Evolutionary conservation across 2,329 filamentous ascomycete species (phyloP).

Genomic region (Fusarium sp.): DNA sequence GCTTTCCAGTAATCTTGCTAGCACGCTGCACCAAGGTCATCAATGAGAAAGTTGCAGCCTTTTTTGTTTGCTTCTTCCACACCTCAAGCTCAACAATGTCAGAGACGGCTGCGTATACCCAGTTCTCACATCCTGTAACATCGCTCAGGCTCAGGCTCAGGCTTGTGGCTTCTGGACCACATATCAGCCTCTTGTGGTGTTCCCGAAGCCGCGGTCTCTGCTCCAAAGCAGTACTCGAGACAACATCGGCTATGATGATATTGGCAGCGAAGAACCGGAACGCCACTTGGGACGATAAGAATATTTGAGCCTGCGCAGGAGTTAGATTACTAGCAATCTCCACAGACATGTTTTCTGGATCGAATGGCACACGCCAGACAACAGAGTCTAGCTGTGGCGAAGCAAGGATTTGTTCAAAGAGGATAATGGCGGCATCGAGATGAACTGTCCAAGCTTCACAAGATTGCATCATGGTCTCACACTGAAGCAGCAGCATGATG

Average conservation of each 20-base stretch:
- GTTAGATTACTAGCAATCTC: neutral
- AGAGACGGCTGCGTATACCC: neutral
- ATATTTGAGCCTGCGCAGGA: neutral
- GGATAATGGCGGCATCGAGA: neutral
- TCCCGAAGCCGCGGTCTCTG: neutral
- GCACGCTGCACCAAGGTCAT: neutral
- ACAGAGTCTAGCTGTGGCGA: neutral
- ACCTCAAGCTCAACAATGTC: neutral
- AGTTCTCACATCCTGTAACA: constrained; percentile 21
- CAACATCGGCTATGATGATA: constrained; percentile 44
- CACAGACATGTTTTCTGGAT: neutral
- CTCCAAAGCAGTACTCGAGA: constrained; percentile 11
- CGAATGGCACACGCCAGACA: neutral
- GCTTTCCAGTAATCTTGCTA: neutral
- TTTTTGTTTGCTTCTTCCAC: constrained; percentile 9
- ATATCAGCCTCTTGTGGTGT: constrained; percentile 1
- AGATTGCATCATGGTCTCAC: constrained; percentile 9
- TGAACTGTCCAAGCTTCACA: constrained; percentile 1
- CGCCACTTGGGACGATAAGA: constrained; percentile 46
- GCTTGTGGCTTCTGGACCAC: fast-evolving
- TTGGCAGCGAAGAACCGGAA: constrained; percentile 49
- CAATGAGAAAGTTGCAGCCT: neutral
- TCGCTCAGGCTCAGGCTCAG: constrained; percentile 2
- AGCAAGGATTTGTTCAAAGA: neutral
- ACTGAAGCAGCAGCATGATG: constrained; percentile 6